Evolutionary conservation across 768 basidiomycete genomes (phyloP), one percentile per base, ranked within the genome.

Genomic region (Suillus occidentalis): DNA sequence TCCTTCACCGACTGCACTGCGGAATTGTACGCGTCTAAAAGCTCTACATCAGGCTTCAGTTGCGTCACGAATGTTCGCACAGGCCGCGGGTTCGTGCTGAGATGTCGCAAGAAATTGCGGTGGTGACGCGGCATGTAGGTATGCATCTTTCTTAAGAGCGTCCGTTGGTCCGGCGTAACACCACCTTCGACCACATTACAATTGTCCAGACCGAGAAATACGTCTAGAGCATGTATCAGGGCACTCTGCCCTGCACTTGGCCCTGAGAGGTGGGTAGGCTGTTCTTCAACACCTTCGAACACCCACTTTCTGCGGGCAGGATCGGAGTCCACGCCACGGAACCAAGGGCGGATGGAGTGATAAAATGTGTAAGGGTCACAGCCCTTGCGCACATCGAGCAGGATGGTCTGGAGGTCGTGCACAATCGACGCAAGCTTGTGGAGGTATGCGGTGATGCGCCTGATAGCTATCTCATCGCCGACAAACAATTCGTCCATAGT

Each of bases 401-500:
- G 81, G 66, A 94, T 80, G 12, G 63, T 70, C 10, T 81, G 80
- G 22, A 97, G 80, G 8, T 87, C 85, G 53, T 86, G 81, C 64
- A 96, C 89, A 68, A 92, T 85, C 4, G 56, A 68, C 0, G 87
- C 83, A 59, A 97, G 83, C n/a, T 80, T 77, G 50, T 72, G 72
- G 40, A 98, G 85, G 75, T 90, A 94, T 12, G 75, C 71, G 8
- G 87, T 85, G 59, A 86, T 85, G 13, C 92, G 87, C 14, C 82
- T 83, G 57, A 87, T 75, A 53, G 89, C 88, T 8, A 86, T 84
- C 62, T 82, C 81, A 70, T 92, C 89, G 31, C 85, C 84, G 47
- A 96, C 85, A 81, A 95, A 96, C 36, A 89, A 82, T 75, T 97
- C 95, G 79, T 97, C 94, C 84, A 96, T 89, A 1, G 87, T 91